Conservation (phyloP, 2,329 filamentous ascomycete genomes). For the Arachnomyces sp. region DNA sequence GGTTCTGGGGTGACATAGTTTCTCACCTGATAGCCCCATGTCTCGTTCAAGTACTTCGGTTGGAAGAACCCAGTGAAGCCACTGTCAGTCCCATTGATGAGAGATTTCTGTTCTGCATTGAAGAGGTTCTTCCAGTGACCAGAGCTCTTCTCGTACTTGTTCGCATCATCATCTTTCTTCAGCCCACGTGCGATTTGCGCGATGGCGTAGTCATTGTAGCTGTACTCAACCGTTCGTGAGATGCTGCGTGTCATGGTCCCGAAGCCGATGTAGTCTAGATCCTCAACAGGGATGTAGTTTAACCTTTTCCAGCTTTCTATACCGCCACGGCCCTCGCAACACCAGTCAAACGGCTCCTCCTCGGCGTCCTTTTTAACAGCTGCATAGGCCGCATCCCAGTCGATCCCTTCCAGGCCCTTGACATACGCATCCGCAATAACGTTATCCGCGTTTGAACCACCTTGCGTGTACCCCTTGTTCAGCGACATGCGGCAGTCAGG, state of each 20-base stretch:
- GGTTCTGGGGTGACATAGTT: slow-evolving; percentile 30
- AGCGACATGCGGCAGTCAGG: slow-evolving; percentile 59
- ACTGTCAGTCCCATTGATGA: slow-evolving; percentile 45
- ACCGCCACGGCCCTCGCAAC: slow-evolving; percentile 59
- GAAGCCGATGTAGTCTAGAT: too few relatives aligned
- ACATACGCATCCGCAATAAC: slow-evolving; percentile 64
- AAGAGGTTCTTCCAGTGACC: slow-evolving; percentile 66
- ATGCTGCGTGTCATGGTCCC: slow-evolving; percentile 47
- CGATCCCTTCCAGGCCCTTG: slow-evolving; percentile 55
- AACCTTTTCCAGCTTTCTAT: slow-evolving; percentile 58
- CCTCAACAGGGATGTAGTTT: slow-evolving; percentile 54
- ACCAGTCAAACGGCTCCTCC: slow-evolving; percentile 52
- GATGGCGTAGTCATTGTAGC: slow-evolving; percentile 54
- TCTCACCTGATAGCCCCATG: slow-evolving; percentile 53
- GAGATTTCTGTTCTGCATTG: slow-evolving; percentile 52
- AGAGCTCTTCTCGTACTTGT: slow-evolving; percentile 54
- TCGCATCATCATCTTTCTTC: slow-evolving; percentile 34
- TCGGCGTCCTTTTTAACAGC: slow-evolving; percentile 63
- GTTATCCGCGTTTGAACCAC: slow-evolving; percentile 63
- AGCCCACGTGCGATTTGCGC: slow-evolving; percentile 48
- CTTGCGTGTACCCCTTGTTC: slow-evolving; percentile 51
- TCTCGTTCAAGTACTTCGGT: slow-evolving; percentile 57
- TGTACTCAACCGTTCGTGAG: slow-evolving; percentile 59
- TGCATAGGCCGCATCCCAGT: slow-evolving; percentile 57
- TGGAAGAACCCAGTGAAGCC: slow-evolving; percentile 53